Evolutionary conservation across 768 basidiomycete genomes (phyloP).

Genomic region (Leccinum olivaceopallidum): DNA sequence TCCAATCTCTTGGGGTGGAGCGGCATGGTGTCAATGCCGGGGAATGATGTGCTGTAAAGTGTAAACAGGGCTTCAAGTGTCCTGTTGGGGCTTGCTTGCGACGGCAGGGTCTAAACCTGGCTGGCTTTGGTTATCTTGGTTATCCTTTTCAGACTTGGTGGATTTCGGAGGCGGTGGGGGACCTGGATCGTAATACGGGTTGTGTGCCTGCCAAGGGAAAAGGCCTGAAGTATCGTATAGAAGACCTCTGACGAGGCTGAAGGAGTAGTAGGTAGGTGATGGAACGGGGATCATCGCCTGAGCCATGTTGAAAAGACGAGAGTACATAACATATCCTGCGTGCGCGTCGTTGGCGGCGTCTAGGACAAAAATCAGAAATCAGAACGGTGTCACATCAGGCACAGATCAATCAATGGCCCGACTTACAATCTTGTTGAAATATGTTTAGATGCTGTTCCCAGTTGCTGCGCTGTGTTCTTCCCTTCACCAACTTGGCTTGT

Average conservation of each 20-base stretch:
- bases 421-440: constrained; percentile 62
- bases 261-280: constrained; percentile 50
- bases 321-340: constrained; percentile 57
- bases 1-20: not conserved
- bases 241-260: constrained; percentile 50
- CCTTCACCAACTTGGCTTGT: constrained; percentile 53
- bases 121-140: constrained; percentile 5
- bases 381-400: constrained; percentile 6
- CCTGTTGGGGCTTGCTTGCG: not conserved
- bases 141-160: constrained; percentile 19
- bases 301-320: constrained; percentile 46
- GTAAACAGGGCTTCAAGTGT: not conserved
- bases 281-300: constrained; percentile 35
- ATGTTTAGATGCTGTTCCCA: constrained; percentile 57
- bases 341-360: constrained; percentile 77
- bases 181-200: constrained; percentile 73
- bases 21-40: not conserved
- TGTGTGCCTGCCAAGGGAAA: constrained; percentile 52
- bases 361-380: constrained; percentile 27
- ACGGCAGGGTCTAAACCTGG: not conserved
- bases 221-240: constrained; percentile 40
- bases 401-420: not conserved
- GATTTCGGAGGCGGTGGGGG: constrained; percentile 55
- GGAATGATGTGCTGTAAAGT: not conserved
- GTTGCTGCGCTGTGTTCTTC: constrained; percentile 61